These are phyloP conservation scores for Tetraselmis striata DNA, from an alignment of 139 green algal genomes.

Conservation along the genomic window DNA sequence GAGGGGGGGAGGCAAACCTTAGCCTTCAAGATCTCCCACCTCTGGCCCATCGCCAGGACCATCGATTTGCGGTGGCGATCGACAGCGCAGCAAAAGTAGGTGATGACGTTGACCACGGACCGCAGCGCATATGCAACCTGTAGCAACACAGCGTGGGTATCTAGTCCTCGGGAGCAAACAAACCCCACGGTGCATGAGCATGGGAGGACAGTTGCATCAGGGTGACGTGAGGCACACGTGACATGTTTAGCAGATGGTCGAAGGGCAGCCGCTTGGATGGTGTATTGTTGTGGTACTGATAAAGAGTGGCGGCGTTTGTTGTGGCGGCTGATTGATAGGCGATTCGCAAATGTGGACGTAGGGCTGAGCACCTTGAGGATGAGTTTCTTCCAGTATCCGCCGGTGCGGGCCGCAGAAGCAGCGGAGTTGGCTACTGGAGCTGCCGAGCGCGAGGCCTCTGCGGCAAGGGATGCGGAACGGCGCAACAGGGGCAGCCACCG, in stretches of 20 bases:
- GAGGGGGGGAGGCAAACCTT: neutral
- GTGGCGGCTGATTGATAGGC: no score
- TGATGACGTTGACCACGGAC: neutral
- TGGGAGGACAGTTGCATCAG: neutral
- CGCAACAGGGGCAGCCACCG: neutral
- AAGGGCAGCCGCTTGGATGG: neutral
- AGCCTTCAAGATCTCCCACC: neutral
- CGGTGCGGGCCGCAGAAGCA: neutral
- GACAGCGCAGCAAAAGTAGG: neutral
- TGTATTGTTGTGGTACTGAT: no score
- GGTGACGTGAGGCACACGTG: neutral
- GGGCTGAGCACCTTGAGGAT: neutral
- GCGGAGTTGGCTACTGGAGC: neutral
- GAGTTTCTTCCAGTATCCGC: neutral
- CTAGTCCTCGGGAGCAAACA: neutral
- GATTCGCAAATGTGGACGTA: neutral
- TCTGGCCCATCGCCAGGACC: neutral
- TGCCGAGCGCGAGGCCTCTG: neutral
- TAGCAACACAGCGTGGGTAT: neutral
- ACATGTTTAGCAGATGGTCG: neutral
- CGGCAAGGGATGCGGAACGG: neutral
- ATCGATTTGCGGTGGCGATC: neutral
- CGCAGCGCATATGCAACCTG: neutral
- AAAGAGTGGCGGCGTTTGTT: no score
- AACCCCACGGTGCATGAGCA: neutral